A percentile compares a stretch with the other conserved stretches of the same genome.
These are phyloP conservation scores for Murraya koenigii DNA, from an alignment of 345 rosid species.

Conservation along the genomic window DNA sequence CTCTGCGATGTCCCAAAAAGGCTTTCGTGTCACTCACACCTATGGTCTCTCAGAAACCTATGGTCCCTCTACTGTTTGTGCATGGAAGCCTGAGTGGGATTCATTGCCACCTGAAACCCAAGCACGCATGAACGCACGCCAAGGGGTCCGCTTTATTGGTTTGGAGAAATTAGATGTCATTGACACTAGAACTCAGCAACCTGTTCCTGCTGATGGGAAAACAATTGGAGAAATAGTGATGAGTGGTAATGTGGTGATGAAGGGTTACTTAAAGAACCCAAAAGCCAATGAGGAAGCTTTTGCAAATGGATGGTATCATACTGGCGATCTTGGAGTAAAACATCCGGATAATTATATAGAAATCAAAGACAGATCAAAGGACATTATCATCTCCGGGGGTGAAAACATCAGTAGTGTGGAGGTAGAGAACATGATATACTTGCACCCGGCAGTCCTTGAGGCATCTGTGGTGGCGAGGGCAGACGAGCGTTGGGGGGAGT, in stretches of 20 bases:
- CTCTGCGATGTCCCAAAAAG: constrained; percentile 66
- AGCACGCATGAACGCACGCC: constrained; percentile 89
- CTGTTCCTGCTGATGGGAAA: constrained; percentile 79
- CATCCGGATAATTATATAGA: constrained; percentile 81
- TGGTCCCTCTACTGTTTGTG: constrained; percentile 83
- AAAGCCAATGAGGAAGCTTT: constrained; percentile 72
- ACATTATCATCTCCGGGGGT: constrained; percentile 85
- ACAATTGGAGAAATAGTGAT: constrained; percentile 81
- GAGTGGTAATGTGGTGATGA: constrained; percentile 80
- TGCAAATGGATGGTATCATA: constrained; percentile 85
- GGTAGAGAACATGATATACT: constrained; percentile 61
- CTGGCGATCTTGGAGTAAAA: constrained; percentile 88
- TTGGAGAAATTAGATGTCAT: constrained; percentile 75
- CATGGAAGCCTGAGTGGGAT: constrained; percentile 97
- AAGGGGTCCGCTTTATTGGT: constrained; percentile 73
- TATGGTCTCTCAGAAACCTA: constrained; percentile 96
- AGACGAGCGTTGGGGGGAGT: constrained; percentile 81
- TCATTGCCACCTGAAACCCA: constrained; percentile 65
- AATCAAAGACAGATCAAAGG: constrained; percentile 84
- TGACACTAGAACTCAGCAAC: constrained; percentile 54
- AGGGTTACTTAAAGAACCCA: constrained; percentile 79
- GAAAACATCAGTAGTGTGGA: constrained; percentile 91
- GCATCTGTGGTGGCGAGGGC: constrained; percentile 82
- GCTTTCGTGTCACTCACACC: constrained; percentile 80
- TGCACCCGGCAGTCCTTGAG: constrained; percentile 73